Evolutionary conservation across 176 grass and related monocot species (phyloP), one percentile per base, ranked within the genome.

Genomic region (Bromus sterilis): DNA sequence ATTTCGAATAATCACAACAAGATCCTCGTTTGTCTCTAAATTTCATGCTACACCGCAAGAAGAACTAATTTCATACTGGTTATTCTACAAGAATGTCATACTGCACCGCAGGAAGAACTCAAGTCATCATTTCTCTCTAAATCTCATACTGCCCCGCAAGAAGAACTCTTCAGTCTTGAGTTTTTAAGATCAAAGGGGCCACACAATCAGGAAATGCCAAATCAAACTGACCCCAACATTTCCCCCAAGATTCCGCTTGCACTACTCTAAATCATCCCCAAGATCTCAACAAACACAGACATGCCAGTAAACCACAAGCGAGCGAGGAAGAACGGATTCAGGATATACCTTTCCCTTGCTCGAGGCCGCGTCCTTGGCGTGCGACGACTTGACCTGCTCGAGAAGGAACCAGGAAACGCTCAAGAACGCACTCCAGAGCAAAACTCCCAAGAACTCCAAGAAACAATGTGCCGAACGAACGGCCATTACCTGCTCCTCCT

Each of bases 361-460:
- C 20, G 18, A 31, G 59, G 16, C 4, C 43, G 30, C 14, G 11
- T 36, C 11, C 21, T 56, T 76, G 51, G 73, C 73, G 11, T 15
- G 6, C 20, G 11, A 23, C 34, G 35, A 68, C 7, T 68, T 37
- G 34, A 13, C 65, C 65, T 70, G 11, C 66, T 70, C 37, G 24
- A 70, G 51, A 80, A 80, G 43, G 67, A 66, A 79, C 28, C 77
- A 79, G 66, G 60, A 79, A 80, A 68, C 31, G 24, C 9, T 68
- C 31, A 80, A 68, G 77, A 42, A 49, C 59, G 41, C 40, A 34
- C 18, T 35, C 77, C 59, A 43, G 15, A n/a, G n/a, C n/a, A n/a
- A 3, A 39, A 67, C 44, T 26, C 78, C 78, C 78, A 80, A 55
- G 60, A 80, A 15, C 18, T 49, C 46, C 46, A 51, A 51, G 46